Evolutionary conservation across 352 stramenopile species (phyloP), one percentile per base, ranked within the genome.

Genomic region (Globisporangium irregulare): DNA sequence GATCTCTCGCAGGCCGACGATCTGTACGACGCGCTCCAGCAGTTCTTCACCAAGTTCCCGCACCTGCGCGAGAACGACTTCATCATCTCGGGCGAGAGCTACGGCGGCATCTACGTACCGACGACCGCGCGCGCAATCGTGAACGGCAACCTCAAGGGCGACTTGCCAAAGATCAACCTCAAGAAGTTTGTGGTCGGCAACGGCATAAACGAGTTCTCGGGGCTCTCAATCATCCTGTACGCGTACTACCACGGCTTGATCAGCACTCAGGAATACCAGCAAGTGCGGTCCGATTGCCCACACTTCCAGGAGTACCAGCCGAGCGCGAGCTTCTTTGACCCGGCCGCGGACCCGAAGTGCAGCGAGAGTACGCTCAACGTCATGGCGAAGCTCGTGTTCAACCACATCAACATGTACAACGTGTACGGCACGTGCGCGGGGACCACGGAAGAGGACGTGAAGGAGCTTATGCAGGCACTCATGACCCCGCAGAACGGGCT

Each of bases 111-210:
- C 55, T 94, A 86, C 64, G 79, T 90, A 5, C 86, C 86, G 15
- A 77, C 81, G 22, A 76, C 75, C 3, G 81, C 86, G 14, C 78
- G 82, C 43, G 58, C 78, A 32, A 87, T 94, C 29, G 55, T 86
- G 18, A 72, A 76, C 34, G 75, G 71, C 24, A 86, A 86, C 48
- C 71, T 78, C 43, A 50, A 53, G 27, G 25, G 36, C 29, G 46
- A 64, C 38, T 46, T 46, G 8, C 70, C 64, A 18, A 69, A 73
- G 27, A 78, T 86, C 57, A 79, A 85, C 41, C 66, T 95, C 34
- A 65, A 77, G 18, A 85, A 85, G 20, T 79, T 95, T 60, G 79
- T 80, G 3, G 80, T 95, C 54, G 87, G 87, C 51, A 95, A 95
- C 64, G 87, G 86, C 9, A 64, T 80, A 22, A 80, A 86, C 70